These are phyloP conservation scores for Dovyalis caffra DNA, from an alignment of 345 rosid species.

Conservation along the genomic window DNA sequence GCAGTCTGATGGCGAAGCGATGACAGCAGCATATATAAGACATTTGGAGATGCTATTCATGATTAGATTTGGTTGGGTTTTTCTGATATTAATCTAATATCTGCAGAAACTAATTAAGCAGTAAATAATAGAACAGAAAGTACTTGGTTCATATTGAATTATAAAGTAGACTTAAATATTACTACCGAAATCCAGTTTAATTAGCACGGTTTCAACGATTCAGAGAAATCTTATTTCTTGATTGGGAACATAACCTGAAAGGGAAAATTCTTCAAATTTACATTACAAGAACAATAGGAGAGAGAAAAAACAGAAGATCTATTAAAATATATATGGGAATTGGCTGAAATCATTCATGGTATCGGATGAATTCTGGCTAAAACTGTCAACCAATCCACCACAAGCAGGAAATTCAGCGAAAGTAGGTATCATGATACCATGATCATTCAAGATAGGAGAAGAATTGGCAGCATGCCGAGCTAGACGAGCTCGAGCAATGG, in stretches of 20 bases:
- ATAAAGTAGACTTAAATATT: not conserved
- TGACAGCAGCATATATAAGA: not conserved
- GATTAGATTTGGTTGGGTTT: not conserved
- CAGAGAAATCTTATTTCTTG: constrained; percentile 15
- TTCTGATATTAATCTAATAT: not conserved
- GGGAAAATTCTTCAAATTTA: constrained; percentile 11
- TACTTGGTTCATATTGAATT: not conserved
- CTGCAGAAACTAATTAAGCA: not conserved
- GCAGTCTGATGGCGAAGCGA: not conserved
- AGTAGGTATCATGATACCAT: constrained; percentile 16
- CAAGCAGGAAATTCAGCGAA: constrained; percentile 40
- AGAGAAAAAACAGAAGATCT: not conserved
- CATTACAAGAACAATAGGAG: constrained; percentile 8
- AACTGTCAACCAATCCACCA: constrained; percentile 48
- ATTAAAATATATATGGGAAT: constrained; percentile 34
- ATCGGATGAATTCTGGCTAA: constrained; percentile 34
- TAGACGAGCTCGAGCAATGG: constrained; percentile 66
- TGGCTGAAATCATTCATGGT: constrained; percentile 39
- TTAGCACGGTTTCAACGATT: constrained; percentile 6
- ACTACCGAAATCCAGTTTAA: not conserved
- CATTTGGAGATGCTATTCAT: not conserved
- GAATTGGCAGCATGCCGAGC: constrained; percentile 44
- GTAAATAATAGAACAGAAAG: not conserved
- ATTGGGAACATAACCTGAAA: constrained; percentile 23
- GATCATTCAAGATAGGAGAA: constrained; percentile 9